A percentile compares a stretch with the other conserved stretches of the same genome.
phyloP scores from a whole-genome alignment of 1,284 basidiomycete species.

The Ustilago hordei region DNA sequence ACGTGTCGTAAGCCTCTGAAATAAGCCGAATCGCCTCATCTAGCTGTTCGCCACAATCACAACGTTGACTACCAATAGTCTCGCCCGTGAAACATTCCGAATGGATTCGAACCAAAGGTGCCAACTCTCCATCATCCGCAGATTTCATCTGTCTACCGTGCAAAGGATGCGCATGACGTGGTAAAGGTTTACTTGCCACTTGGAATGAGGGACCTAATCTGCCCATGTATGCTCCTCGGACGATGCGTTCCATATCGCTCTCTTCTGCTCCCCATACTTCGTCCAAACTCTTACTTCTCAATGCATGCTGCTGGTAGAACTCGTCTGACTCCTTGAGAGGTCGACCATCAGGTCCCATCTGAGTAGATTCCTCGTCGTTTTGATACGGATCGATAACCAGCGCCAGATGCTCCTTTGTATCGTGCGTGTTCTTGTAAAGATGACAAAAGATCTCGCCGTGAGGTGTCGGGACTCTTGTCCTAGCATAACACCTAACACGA shows the following conservation, averaged over 20 bases:
- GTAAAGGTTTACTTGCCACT: slow-evolving; percentile 71
- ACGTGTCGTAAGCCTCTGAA: slow-evolving; percentile 69
- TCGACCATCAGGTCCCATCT: slow-evolving; percentile 34
- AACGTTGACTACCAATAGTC: slow-evolving; percentile 97
- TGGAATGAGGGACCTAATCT: slow-evolving; percentile 77
- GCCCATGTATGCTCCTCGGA: slow-evolving; percentile 92
- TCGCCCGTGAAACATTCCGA: slow-evolving; percentile 99
- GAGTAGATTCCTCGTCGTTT: slow-evolving; percentile 47
- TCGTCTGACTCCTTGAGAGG: slow-evolving; percentile 37
- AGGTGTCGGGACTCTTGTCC: slow-evolving; percentile 95
- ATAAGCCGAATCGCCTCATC: slow-evolving; percentile 96
- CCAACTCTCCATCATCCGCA: slow-evolving; percentile 43
- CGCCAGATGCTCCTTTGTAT: slow-evolving; percentile 94
- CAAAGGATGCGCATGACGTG: slow-evolving; percentile 69
- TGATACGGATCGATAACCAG: slow-evolving; percentile 82
- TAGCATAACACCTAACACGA: slow-evolving; percentile 86
- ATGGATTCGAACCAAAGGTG: slow-evolving; percentile 93
- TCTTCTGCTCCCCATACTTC: slow-evolving; percentile 86
- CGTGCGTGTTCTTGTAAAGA: slow-evolving; percentile 87
- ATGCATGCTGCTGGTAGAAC: slow-evolving; percentile 68
- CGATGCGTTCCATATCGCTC: slow-evolving; percentile 92
- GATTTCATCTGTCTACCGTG: not conserved
- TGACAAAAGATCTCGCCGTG: slow-evolving; percentile 94
- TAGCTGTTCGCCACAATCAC: slow-evolving; percentile 98
- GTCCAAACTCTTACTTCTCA: slow-evolving; percentile 86